Evolutionary conservation across 2,329 filamentous ascomycete genomes (phyloP).

Genomic region (Sporothrix curviconia): DNA sequence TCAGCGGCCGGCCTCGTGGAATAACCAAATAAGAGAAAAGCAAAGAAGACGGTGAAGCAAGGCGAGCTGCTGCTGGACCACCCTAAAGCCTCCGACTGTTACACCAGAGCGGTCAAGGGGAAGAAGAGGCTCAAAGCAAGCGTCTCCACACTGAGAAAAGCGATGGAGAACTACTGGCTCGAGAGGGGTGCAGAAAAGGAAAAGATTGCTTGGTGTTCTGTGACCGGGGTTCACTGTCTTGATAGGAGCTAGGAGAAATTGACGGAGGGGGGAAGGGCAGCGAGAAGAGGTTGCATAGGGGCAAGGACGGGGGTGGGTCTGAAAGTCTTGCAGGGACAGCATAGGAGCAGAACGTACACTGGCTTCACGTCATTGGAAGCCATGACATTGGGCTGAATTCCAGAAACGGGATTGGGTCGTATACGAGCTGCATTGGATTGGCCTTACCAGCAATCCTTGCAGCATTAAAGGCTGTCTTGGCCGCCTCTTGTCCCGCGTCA

Average conservation of each 20-base stretch:
- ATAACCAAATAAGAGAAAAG: constrained; percentile 40
- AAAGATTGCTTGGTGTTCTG: background rate
- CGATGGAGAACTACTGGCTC: background rate
- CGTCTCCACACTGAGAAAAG: background rate
- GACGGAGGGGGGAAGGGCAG: background rate
- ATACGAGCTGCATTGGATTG: constrained; percentile 60
- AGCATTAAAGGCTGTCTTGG: constrained; percentile 36
- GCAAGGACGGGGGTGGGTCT: background rate
- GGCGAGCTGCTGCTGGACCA: background rate
- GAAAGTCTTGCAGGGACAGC: background rate
- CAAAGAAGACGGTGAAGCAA: constrained; percentile 49
- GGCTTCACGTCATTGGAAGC: constrained; percentile 58
- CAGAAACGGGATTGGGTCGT: constrained; percentile 63
- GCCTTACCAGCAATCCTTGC: constrained; percentile 42
- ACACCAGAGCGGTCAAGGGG: too few relatives aligned
- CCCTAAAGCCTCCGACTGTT: too few relatives aligned
- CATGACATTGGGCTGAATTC: constrained; percentile 55
- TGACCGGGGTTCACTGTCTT: background rate
- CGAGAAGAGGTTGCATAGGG: constrained; percentile 3
- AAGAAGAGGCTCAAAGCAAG: background rate
- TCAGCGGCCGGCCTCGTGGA: too few relatives aligned
- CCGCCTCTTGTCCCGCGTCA: constrained; percentile 30
- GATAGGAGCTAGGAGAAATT: background rate
- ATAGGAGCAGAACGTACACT: constrained; percentile 53
- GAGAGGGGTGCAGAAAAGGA: background rate